Percentiles rank a stretch among this genome's conserved stretches.
Evolutionary conservation across 306 rosid species (phyloP).

Genomic region (Pueraria montana): DNA sequence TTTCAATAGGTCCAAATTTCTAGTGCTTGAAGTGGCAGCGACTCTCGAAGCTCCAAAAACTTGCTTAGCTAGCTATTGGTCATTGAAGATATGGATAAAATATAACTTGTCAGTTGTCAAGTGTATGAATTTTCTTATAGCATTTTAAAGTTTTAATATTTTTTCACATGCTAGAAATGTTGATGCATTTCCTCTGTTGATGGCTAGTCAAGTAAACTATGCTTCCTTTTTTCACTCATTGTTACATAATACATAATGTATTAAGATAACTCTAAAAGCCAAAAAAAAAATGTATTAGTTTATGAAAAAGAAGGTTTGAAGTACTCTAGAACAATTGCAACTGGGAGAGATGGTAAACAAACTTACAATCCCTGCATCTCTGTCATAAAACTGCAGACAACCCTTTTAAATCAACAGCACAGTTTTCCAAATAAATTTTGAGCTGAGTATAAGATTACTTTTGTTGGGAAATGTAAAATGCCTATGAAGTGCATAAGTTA

Average conservation of each 20-base stretch:
- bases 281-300: background rate
- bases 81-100: constrained; percentile 26
- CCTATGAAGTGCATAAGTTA: background rate
- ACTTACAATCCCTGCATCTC: constrained; percentile 1
- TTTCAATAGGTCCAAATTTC: constrained; percentile 80
- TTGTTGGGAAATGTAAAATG: constrained; percentile 1
- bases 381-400: background rate
- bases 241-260: too few species aligned
- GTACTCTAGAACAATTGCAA: constrained; percentile 16
- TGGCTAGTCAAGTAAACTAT: constrained; percentile 11
- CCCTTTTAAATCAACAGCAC: background rate
- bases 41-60: constrained; percentile 94
- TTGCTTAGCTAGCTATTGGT: constrained; percentile 82
- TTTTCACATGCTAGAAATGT: constrained; percentile 19
- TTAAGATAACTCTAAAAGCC: background rate
- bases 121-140: background rate
- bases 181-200: background rate
- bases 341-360: background rate
- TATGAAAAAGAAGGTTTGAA: background rate
- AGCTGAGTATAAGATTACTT: constrained; percentile 17
- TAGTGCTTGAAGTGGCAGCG: constrained; percentile 90
- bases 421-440: background rate
- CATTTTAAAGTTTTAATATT: constrained; percentile 3
- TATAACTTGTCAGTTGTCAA: constrained; percentile 16
- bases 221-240: background rate